phyloP scores from a whole-genome alignment of 2,329 filamentous ascomycete species.

The Fusarium nurragi region DNA sequence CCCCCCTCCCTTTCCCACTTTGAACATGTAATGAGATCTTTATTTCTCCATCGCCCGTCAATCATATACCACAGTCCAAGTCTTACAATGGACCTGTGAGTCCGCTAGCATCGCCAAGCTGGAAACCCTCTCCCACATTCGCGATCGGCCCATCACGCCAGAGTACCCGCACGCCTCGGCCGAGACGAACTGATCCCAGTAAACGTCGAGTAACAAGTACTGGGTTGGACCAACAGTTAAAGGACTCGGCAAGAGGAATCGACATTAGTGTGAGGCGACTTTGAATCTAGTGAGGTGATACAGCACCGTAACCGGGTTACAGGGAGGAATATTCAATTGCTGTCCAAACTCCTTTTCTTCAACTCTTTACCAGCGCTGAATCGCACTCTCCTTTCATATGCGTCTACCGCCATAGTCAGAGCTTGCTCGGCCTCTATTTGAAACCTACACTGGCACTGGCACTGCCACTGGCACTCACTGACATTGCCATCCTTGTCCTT shows the following conservation, averaged over 20 bases:
- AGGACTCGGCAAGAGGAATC: neutral
- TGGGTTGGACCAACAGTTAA: constrained; percentile 16
- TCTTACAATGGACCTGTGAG: neutral
- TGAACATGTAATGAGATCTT: constrained; percentile 8
- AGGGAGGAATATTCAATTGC: neutral
- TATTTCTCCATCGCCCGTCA: neutral
- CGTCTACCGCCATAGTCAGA: neutral
- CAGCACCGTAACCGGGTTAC: neutral
- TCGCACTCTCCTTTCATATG: neutral
- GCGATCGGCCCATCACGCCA: constrained; percentile 22
- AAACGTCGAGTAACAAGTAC: constrained; percentile 26
- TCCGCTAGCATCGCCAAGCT: constrained; percentile 27
- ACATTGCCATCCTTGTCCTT: constrained; percentile 8
- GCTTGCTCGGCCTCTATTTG: neutral
- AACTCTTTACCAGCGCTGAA: neutral
- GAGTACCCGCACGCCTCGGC: constrained; percentile 5
- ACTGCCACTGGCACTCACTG: neutral
- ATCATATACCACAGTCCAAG: neutral
- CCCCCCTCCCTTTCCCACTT: constrained; percentile 2
- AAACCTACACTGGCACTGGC: neutral
- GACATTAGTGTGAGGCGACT: constrained; percentile 31
- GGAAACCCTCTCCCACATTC: constrained; percentile 27
- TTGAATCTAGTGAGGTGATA: constrained; percentile 29
- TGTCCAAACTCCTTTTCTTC: constrained; percentile 1
- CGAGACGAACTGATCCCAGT: constrained; percentile 17